A percentile compares a stretch with the other conserved stretches of the same genome.
These are phyloP conservation scores for Bothriochloa decipiens DNA, from an alignment of 176 grass and related monocot genomes.

Conservation along the genomic window DNA sequence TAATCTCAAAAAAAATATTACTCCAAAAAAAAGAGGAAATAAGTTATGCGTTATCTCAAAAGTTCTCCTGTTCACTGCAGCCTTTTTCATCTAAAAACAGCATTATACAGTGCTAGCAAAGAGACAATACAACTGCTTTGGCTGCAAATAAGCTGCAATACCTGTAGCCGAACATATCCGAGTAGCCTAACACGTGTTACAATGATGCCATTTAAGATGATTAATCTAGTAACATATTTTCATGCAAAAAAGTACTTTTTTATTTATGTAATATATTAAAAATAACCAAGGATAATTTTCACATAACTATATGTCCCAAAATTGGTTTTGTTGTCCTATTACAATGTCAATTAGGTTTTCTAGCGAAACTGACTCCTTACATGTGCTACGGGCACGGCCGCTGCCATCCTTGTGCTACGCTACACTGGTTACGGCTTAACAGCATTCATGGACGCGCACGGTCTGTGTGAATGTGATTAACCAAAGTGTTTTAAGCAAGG, in stretches of 20 bases:
- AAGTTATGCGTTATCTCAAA: too few species aligned
- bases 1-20: too few species aligned
- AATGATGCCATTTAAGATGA: too few species aligned
- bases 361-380: not conserved
- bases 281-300: not conserved
- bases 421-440: slow-evolving; percentile 5
- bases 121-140: too few species aligned
- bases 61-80: too few species aligned
- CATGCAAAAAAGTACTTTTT: too few species aligned
- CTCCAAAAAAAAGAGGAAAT: too few species aligned
- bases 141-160: too few species aligned
- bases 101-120: too few species aligned
- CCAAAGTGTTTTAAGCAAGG: slow-evolving; percentile 23
- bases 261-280: not conserved
- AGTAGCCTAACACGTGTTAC: not conserved
- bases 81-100: too few species aligned
- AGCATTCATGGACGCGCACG: slow-evolving; percentile 13
- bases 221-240: too few species aligned
- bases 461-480: slow-evolving; percentile 2
- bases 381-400: not conserved
- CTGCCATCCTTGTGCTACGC: slow-evolving; percentile 1
- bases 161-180: not conserved
- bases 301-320: not conserved
- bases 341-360: not conserved
- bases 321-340: not conserved